phyloP scores from a whole-genome alignment of 202 grass and related monocot genomes.

The Setaria viridis region DNA sequence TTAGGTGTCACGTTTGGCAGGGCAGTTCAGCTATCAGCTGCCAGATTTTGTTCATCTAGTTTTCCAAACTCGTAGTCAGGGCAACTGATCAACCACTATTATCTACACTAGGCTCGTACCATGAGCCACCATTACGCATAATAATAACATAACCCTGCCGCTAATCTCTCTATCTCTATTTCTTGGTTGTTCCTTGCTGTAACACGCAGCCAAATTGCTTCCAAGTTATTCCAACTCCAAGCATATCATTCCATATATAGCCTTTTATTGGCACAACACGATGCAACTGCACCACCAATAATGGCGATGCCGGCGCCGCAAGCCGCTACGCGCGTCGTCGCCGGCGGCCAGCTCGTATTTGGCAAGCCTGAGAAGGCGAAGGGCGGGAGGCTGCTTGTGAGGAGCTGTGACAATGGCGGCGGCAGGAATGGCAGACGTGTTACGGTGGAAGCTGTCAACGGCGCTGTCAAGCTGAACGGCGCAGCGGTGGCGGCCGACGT shows the following conservation, averaged over 20 bases:
- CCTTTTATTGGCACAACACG: conserved; percentile 8
- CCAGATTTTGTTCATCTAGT: conserved; percentile 3
- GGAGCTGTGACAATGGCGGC: conserved; percentile 8
- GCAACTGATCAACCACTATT: conserved; percentile 3
- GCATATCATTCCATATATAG: conserved; percentile 28
- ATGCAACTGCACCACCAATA: neutral
- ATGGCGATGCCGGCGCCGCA: conserved; percentile 1
- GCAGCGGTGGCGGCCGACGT: neutral
- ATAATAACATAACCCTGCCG: conserved; percentile 12
- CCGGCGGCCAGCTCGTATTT: neutral
- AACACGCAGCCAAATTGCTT: conserved; percentile 27
- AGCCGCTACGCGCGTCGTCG: neutral
- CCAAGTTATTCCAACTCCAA: conserved; percentile 28
- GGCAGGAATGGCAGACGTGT: neutral
- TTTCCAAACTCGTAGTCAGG: neutral
- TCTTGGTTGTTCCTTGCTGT: neutral
- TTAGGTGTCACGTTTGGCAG: conserved; percentile 33
- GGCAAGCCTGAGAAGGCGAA: conserved; percentile 21
- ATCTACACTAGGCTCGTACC: neutral
- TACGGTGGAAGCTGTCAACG: conserved; percentile 29
- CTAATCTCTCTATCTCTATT: neutral
- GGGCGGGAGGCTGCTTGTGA: neutral
- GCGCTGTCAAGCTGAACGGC: conserved; percentile 44
- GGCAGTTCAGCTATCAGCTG: conserved; percentile 25
- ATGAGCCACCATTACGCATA: neutral